Base-by-base conservation (phyloP, 2,329 filamentous ascomycete species). In the Alternaria triticimaculans region DNA sequence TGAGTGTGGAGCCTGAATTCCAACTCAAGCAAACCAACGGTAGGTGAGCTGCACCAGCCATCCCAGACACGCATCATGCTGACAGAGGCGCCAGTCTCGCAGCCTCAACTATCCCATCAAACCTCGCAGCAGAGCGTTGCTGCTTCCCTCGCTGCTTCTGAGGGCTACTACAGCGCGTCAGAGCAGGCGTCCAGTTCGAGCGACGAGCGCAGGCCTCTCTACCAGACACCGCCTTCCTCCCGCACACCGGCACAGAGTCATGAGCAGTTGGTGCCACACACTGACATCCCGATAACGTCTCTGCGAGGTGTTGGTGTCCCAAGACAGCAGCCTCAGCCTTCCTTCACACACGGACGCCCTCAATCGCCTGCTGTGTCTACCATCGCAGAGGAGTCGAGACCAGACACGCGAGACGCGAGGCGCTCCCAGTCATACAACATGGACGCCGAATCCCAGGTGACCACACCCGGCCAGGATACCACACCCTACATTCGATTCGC, bases 401-500 rank as follows among this genome's bases (percentile, higher is more conserved):
- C 72, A 26, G 70, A 70, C 43, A 75, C 70, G 23, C 71, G 69
- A 62, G 69, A 74, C 57, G 67, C 66, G 62, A 68, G 72, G 49
- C 61, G 54, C 46, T 72, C 70, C 9, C 71, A 72, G 18, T 56
- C 65, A 25, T 56, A 65, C 62, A 66, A 66, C 44, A 76, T 79
- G 76, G 78, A 78, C 60, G 68, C 75, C 21, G 71, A 73, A 37
- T 78, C 76, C n/a, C 71, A 75, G 49, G 71, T 71, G 25, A 80
- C 78, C 7, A 80, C 78, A 0, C 94, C 94, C 0, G 92, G 90
- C 10, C 84, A 93, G 43, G 94, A 97, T 74, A 92, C 97, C 74
- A 91, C 89, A 9, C 94, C 93, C 0, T 97, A 94, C 79, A 92
- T 97, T 67, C 91, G 91, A 67, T 96, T 96, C 78, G 94, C 95